These are phyloP conservation scores for Syzygium jambos DNA, from an alignment of 345 rosid species.

Conservation along the genomic window DNA sequence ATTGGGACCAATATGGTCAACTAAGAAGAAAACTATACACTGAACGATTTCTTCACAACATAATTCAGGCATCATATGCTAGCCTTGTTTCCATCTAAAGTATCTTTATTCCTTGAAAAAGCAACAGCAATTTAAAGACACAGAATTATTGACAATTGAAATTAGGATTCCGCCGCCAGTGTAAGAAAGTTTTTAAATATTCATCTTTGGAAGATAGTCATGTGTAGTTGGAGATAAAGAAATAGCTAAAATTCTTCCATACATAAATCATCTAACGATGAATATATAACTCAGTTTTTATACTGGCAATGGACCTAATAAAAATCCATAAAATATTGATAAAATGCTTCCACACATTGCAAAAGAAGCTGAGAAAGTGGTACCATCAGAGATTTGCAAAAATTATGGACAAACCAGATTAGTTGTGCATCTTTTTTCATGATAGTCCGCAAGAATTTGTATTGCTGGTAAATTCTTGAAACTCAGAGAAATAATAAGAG, in stretches of 20 bases:
- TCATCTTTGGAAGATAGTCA: not conserved
- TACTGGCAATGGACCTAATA: not conserved
- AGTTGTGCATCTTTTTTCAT: not conserved
- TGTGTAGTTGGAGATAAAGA: not conserved
- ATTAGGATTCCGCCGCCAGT: not conserved
- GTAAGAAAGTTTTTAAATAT: not conserved
- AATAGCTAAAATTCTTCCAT: not conserved
- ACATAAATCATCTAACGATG: not conserved
- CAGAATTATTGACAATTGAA: not conserved
- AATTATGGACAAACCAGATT: not conserved
- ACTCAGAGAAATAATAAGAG: not conserved
- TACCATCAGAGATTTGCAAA: not conserved
- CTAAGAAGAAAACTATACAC: not conserved
- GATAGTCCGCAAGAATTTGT: not conserved
- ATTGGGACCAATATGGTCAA: not conserved
- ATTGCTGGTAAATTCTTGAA: not conserved
- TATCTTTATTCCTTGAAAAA: not conserved
- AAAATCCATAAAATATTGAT: not conserved
- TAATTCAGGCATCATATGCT: not conserved
- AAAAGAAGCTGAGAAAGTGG: not conserved
- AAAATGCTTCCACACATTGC: not conserved
- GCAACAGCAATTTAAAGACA: not conserved
- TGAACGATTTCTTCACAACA: not conserved
- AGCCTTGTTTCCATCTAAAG: not conserved
- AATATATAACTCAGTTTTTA: not conserved